Base-by-base conservation (phyloP, 2,329 filamentous ascomycete species). In the Scedosporium boydii region DNA sequence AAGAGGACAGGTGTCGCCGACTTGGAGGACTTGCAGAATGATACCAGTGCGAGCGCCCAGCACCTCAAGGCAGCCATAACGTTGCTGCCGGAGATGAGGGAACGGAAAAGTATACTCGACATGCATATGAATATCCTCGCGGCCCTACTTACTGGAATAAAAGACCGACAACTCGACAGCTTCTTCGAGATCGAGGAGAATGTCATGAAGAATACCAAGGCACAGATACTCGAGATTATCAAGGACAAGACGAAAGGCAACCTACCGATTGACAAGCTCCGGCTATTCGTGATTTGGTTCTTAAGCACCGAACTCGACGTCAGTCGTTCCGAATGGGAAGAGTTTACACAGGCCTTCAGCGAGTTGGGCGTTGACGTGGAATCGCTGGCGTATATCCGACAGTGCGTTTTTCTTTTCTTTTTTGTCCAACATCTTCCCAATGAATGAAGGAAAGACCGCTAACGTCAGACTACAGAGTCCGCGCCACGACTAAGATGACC, bases 91-190 rank as follows among this genome's bases (percentile, higher is more conserved):
- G 93, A 98, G 73, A 81, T 99, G 67, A 83, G 92, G 66, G 95
- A 98, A 74, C 87, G 95, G 64, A 99, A 99, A 73, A 87, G 88
- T n/a, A 84, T 88, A 21, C 83, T 99, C 4, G 95, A 97, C 72
- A 98, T 97, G 90, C 95, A 99, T 74, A 99, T 99, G 95, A 97
- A 96, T 72, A 96, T 98, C 64, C 82, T 96, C 3, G 93, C 93
- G 1, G 90, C 91, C 1, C 73, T 87, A 3, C 71, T 87, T 48
- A 81, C 78, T 0, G 93, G 92, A 1, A 96, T 98, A 74, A 97
- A 98, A 72, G 91, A 96, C 68, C 87, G 95, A 16, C 93, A 98
- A 73, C 80, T 99, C 5, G 95, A 99, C 72, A 95, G 95, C 72
- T 99, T 90, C 75, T 99, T 96, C 77, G 91, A 98, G 72, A 79